phyloP scores from a whole-genome alignment of 768 basidiomycete species.

The Auricularia sp. region DNA sequence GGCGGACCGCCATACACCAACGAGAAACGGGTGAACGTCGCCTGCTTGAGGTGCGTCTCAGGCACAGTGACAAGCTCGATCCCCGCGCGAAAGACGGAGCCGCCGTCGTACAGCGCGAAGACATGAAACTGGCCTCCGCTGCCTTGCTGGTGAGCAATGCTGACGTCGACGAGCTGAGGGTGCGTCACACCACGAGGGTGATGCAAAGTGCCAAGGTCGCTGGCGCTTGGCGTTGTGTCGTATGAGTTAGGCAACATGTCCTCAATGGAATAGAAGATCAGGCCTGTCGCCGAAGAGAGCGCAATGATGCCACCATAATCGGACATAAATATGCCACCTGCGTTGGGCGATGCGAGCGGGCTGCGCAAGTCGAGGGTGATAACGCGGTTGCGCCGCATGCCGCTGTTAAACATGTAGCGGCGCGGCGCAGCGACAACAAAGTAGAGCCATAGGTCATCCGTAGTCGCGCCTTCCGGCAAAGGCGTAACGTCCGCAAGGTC shows the following conservation, averaged over 20 bases:
- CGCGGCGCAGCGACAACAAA: not conserved
- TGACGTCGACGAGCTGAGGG: not conserved
- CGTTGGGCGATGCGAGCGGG: not conserved
- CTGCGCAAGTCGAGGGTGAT: not conserved
- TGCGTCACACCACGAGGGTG: not conserved
- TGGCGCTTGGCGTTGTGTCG: not conserved
- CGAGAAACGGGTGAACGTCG: not conserved
- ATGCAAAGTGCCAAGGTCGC: not conserved
- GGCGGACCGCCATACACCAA: not conserved
- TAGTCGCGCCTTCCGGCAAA: not conserved
- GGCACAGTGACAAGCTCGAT: not conserved
- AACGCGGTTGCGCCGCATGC: not conserved
- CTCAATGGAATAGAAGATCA: not conserved
- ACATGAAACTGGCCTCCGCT: not conserved
- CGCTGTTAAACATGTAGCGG: not conserved
- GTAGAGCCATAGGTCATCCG: not conserved
- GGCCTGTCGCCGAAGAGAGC: not conserved
- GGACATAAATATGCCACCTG: not conserved
- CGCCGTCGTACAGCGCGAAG: not conserved
- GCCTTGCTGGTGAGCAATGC: not conserved
- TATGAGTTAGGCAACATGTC: not conserved
- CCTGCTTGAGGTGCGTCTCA: not conserved
- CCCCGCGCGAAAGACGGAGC: not conserved
- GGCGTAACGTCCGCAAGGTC: not conserved
- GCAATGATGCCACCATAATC: not conserved